Evolutionary conservation across 345 rosid genomes (phyloP).

Genomic region (Eucalyptus curtisii): DNA sequence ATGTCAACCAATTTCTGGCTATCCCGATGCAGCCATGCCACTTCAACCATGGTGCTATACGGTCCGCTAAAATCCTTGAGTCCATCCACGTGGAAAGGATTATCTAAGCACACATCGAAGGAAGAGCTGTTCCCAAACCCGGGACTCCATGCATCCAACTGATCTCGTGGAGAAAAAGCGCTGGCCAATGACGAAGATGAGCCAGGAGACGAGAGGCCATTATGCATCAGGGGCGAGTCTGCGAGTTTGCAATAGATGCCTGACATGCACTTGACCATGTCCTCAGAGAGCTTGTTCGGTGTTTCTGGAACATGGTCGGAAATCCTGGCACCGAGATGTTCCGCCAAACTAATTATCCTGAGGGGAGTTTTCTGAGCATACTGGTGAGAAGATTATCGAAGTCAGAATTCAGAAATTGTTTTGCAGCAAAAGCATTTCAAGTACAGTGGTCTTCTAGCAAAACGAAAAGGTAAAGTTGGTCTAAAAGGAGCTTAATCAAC

Average conservation of each 20-base stretch:
- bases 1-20: constrained; percentile 63
- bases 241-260: constrained; percentile 83
- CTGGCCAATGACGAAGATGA: constrained; percentile 60
- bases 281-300: constrained; percentile 88
- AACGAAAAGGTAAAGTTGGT: not conserved
- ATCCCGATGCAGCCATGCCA: constrained; percentile 68
- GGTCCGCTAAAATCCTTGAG: constrained; percentile 91
- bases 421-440: not conserved
- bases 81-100: constrained; percentile 81
- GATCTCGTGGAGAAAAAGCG: constrained; percentile 68
- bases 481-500: not conserved
- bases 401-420: not conserved
- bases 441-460: not conserved
- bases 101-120: constrained; percentile 65
- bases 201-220: constrained; percentile 62
- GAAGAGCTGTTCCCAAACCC: constrained; percentile 72
- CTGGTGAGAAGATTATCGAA: constrained; percentile 28
- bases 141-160: constrained; percentile 77
- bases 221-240: constrained; percentile 54
- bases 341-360: constrained; percentile 78
- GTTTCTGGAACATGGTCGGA: constrained; percentile 93
- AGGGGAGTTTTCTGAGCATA: constrained; percentile 44
- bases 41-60: constrained; percentile 79
- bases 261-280: constrained; percentile 90
- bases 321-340: constrained; percentile 82